A percentile compares a stretch with the other conserved stretches of the same genome.
phyloP scores from a whole-genome alignment of 129 eudicot genomes.

The Chrysanthemum lavandulifolium region DNA sequence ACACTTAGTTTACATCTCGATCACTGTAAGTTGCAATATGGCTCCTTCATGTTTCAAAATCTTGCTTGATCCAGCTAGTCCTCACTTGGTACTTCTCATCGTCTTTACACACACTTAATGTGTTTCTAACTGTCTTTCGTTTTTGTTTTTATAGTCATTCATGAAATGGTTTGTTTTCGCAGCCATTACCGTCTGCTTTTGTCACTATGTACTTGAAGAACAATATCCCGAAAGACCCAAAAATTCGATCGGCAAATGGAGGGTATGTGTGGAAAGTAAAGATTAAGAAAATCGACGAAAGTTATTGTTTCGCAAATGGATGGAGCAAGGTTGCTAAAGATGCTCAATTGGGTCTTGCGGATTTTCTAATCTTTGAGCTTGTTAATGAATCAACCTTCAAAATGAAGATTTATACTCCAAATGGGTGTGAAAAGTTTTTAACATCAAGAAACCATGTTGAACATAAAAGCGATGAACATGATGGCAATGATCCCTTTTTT shows the following conservation, averaged over 20 bases:
- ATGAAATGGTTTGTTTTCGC: slow-evolving; percentile 6
- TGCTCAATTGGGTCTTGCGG: slow-evolving; percentile 16
- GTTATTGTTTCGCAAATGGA: slow-evolving; percentile 13
- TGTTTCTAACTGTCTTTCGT: neutral
- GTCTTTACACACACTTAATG: too few relatives aligned
- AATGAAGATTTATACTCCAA: slow-evolving; percentile 6
- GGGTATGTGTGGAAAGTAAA: slow-evolving; percentile 12
- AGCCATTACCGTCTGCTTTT: slow-evolving; percentile 22
- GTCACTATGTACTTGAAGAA: slow-evolving; percentile 14
- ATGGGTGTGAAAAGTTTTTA: slow-evolving; percentile 16
- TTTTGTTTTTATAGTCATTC: neutral
- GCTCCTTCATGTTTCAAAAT: slow-evolving; percentile 28
- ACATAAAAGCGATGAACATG: too few relatives aligned
- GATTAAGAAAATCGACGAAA: neutral
- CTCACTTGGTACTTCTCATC: slow-evolving; percentile 19
- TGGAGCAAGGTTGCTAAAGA: slow-evolving; percentile 26
- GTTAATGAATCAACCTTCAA: slow-evolving; percentile 22
- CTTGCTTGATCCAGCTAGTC: slow-evolving; percentile 19
- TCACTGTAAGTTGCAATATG: neutral
- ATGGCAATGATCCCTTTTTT: too few relatives aligned
- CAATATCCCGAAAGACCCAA: slow-evolving; percentile 12
- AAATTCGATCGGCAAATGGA: slow-evolving; percentile 5
- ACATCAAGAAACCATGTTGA: neutral
- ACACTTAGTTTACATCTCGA: too few relatives aligned
- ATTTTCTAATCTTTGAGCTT: slow-evolving; percentile 20